phyloP scores from a whole-genome alignment of 768 basidiomycete genomes.

The Mycena crocata region DNA sequence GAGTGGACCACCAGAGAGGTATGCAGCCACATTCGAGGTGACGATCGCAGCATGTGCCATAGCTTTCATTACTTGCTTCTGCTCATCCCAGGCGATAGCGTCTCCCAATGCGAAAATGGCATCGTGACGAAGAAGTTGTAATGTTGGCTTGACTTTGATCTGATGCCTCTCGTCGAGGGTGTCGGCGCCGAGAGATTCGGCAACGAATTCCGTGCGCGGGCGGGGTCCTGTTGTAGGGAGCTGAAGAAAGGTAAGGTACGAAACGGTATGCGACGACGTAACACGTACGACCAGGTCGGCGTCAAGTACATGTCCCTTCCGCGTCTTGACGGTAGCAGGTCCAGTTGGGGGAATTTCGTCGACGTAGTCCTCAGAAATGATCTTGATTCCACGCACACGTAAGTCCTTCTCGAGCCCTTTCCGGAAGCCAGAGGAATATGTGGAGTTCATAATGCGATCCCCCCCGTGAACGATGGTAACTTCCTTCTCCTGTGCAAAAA shows the following conservation, averaged over 20 bases:
- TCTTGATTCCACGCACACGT: conserved; percentile 45
- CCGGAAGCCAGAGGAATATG: conserved; percentile 59
- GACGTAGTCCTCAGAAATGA: conserved; percentile 53
- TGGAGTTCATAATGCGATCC: conserved; percentile 53
- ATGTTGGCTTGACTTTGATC: conserved; percentile 66
- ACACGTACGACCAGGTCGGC: conserved; percentile 60
- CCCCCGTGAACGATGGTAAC: conserved; percentile 62
- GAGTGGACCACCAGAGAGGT: conserved; percentile 51
- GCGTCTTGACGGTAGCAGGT: conserved; percentile 48
- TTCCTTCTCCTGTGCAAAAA: conserved; percentile 34
- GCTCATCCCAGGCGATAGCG: conserved; percentile 70
- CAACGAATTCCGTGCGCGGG: conserved; percentile 53
- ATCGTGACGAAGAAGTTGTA: conserved; percentile 63
- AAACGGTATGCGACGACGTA: too few relatives aligned
- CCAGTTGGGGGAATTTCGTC: conserved; percentile 48
- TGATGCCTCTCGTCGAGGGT: conserved; percentile 52
- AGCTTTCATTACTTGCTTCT: conserved; percentile 67
- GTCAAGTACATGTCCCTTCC: conserved; percentile 48
- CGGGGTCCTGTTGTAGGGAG: conserved; percentile 39
- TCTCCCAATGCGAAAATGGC: conserved; percentile 77
- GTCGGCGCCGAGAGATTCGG: conserved; percentile 25
- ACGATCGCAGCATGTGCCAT: conserved; percentile 58
- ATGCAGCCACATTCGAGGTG: conserved; percentile 59
- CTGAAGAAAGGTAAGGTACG: too few relatives aligned
- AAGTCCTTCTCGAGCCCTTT: conserved; percentile 49